Base-by-base conservation (phyloP, 1,284 basidiomycete species). In the Malassezia furfur region DNA sequence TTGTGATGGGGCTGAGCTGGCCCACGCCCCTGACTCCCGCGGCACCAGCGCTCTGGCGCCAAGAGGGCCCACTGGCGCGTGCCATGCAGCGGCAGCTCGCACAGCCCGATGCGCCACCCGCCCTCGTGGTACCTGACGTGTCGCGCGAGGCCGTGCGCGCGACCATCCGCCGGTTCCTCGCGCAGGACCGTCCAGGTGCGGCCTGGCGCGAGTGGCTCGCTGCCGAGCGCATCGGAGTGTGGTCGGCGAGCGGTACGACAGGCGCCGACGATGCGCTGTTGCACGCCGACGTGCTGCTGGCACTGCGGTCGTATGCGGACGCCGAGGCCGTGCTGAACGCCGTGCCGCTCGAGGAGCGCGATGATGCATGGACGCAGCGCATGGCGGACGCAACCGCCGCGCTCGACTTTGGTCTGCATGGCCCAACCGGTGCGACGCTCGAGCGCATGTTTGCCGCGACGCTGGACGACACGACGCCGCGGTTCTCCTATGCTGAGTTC, bases 381-480 rank as follows among this genome's bases (percentile, higher is more conserved):
- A 57, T 50, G 32, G 43, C 59, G 10, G 44, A 40, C 8, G 62
- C 57, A 5, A 54, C 60, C 6, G 32, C 47, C 11, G 62, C 62
- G 1, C 44, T 62, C 35, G 54, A 60, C 22, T 47, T 62, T 1
- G 59, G 57, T 0, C 52, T 54, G 0, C 34, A 61, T 1, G 66
- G 66, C 22, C 66, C 63, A 5, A 59, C 53, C 3, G 61, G 60
- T 39, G 60, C 61, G 17, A 50, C 59, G 28, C 61, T 68, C 12
- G 54, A 61, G 57, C 50, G 32, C 40, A 66, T 69, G 54, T 72
- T 69, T 50, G 57, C 50, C 28, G 54, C 65, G 40, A 64, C 68
- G 35, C 53, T 65, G 15, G 51, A 50, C 14, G 62, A 65, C 15
- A 45, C 61, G 11, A 63, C 62, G 5, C 67, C 67, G 5, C 63